These are phyloP conservation scores for Malus asiatica DNA, from an alignment of 306 rosid species.

Conservation along the genomic window DNA sequence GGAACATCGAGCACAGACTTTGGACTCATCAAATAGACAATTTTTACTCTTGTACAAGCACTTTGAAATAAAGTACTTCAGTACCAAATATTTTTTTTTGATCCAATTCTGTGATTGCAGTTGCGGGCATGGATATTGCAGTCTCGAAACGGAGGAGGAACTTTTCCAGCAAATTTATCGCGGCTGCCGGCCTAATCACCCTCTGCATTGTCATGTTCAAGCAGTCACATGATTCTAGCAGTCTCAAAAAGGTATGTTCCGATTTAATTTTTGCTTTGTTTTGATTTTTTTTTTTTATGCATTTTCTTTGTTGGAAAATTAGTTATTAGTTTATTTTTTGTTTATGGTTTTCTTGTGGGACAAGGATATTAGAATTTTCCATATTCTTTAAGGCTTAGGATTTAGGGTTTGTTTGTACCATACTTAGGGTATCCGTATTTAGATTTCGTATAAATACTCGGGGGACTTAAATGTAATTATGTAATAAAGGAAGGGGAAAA, in stretches of 20 bases:
- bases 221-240: conserved; percentile 47
- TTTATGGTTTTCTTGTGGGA: too few species aligned
- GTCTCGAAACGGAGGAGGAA: conserved; percentile 57
- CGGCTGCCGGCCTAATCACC: conserved; percentile 53
- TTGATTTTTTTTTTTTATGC: not conserved
- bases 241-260: conserved; percentile 50
- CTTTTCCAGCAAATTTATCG: conserved; percentile 41
- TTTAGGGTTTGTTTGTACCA: too few species aligned
- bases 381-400: too few species aligned
- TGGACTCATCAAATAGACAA: not conserved
- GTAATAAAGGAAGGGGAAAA: too few species aligned
- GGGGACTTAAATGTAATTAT: too few species aligned
- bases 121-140: conserved; percentile 68
- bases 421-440: too few species aligned
- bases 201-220: conserved; percentile 59
- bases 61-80: not conserved
- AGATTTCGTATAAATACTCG: too few species aligned
- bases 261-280: not conserved
- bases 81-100: not conserved
- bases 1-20: not conserved
- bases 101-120: conserved; percentile 3
- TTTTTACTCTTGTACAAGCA: not conserved
- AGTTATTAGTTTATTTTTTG: too few species aligned
- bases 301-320: not conserved
- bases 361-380: too few species aligned